Percentiles rank a stretch among this genome's conserved stretches.
Evolutionary conservation across 2,329 filamentous ascomycete genomes (phyloP).

Genomic region (Nemania serpens): DNA sequence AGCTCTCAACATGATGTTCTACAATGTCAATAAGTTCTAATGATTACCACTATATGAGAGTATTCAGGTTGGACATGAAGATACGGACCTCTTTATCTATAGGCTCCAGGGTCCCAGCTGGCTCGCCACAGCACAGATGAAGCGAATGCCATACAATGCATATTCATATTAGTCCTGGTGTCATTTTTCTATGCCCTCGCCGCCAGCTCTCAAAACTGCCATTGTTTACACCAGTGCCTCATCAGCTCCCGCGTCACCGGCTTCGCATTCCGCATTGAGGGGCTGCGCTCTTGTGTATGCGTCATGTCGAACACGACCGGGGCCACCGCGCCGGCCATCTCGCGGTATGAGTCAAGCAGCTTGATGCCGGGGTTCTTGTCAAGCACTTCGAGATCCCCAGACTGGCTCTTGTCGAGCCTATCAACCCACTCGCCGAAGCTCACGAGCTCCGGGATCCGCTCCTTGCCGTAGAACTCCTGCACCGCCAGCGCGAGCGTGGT

Average conservation of each 20-base stretch:
- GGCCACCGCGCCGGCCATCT: constrained; percentile 34
- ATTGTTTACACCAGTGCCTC: constrained; percentile 54
- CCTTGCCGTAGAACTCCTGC: constrained; percentile 46
- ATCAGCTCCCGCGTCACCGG: constrained; percentile 51
- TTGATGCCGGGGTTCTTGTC: constrained; percentile 56
- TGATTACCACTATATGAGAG: no score
- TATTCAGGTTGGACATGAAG: no score
- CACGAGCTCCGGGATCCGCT: constrained; percentile 46
- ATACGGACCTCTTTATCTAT: no score
- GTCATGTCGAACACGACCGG: constrained; percentile 48
- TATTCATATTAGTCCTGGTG: no score
- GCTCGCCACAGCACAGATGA: no score
- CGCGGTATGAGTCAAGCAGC: constrained; percentile 55
- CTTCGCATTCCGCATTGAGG: constrained; percentile 47
- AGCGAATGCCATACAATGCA: no score
- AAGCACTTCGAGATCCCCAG: constrained; percentile 43
- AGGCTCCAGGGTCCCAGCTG: no score
- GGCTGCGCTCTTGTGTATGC: constrained; percentile 47
- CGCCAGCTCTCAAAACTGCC: constrained; percentile 40
- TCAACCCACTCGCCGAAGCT: constrained; percentile 52
- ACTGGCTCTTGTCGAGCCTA: constrained; percentile 48
- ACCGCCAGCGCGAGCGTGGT: constrained; percentile 46
- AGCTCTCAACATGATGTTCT: no score
- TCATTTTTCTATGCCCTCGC: no score
- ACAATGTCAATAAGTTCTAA: no score